Conservation (phyloP, 305 asterid species). For the Rubia tinctorum region DNA sequence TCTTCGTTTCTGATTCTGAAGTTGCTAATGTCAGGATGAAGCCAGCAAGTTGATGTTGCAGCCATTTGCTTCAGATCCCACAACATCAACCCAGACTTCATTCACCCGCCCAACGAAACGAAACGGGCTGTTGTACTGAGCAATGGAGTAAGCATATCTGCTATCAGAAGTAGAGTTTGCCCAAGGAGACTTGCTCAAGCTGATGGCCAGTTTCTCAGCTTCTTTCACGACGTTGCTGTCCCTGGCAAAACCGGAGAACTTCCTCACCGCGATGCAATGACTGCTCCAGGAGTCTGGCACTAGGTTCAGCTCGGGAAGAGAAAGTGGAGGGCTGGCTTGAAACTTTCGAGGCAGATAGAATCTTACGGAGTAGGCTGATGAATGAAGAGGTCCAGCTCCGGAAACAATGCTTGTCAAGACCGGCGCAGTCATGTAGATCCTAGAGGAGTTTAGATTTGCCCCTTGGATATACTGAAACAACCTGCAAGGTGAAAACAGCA, state of each 20-base stretch:
- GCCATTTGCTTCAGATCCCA: conserved; percentile 43
- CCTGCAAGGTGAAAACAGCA: conserved; percentile 26
- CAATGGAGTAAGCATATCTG: conserved; percentile 70
- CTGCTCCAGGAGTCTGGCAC: conserved; percentile 46
- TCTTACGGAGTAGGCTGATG: conserved; percentile 64
- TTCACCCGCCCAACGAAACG: conserved; percentile 53
- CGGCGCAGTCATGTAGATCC: conserved; percentile 69
- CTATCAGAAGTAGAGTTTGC: conserved; percentile 51
- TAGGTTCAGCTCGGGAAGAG: conserved; percentile 79
- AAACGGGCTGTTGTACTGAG: conserved; percentile 71
- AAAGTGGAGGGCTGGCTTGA: conserved; percentile 63
- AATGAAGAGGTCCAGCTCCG: conserved; percentile 77
- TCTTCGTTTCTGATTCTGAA: not conserved
- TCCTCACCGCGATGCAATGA: conserved; percentile 70
- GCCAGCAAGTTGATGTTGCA: conserved; percentile 42
- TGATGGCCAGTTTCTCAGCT: conserved; percentile 68
- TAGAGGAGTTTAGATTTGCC: conserved; percentile 71
- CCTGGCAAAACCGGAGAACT: conserved; percentile 76
- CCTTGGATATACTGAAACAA: conserved; percentile 78
- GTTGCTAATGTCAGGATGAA: conserved; percentile 33
- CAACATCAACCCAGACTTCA: conserved; percentile 83
- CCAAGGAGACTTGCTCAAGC: conserved; percentile 70
- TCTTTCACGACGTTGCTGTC: conserved; percentile 72
- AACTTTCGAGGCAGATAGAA: conserved; percentile 57
- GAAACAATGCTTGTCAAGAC: conserved; percentile 80